A percentile compares a stretch with the other conserved stretches of the same genome.
These are phyloP conservation scores for Flaveria trinervia DNA, from an alignment of 129 eudicot genomes.

Conservation along the genomic window DNA sequence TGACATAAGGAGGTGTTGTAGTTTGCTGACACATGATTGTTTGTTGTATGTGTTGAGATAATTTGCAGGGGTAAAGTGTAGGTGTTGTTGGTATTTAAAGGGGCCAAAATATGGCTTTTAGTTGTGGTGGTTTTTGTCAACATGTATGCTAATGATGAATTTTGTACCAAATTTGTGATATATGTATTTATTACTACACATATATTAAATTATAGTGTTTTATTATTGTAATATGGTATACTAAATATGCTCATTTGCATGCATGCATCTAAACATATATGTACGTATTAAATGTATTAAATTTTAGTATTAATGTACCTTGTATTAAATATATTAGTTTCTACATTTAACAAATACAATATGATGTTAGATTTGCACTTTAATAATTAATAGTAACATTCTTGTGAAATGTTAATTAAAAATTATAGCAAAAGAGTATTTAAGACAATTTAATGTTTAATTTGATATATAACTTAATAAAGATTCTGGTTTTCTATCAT, in stretches of 20 bases:
- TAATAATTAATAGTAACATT: background rate
- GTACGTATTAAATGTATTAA: background rate
- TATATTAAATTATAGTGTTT: background rate
- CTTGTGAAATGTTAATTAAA: background rate
- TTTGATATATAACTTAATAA: background rate
- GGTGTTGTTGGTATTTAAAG: constrained; percentile 39
- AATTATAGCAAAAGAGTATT: background rate
- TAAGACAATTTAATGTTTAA: background rate
- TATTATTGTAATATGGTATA: background rate
- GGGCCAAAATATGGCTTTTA: constrained; percentile 15
- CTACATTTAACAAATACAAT: background rate
- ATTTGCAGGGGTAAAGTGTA: constrained; percentile 34
- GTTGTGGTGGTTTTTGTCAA: constrained; percentile 17
- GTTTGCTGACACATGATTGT: constrained; percentile 53
- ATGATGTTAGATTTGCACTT: constrained; percentile 12
- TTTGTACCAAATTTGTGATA: background rate
- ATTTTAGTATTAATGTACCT: constrained; percentile 12
- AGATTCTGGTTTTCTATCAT: background rate
- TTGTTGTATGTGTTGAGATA: constrained; percentile 22
- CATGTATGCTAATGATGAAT: constrained; percentile 11
- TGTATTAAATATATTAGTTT: background rate
- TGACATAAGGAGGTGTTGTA: constrained; percentile 42
- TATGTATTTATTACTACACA: background rate
- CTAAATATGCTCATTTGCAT: constrained; percentile 11
- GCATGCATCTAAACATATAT: constrained; percentile 19